Base-by-base conservation (phyloP, 2,329 filamentous ascomycete species). In the Cordyceps tenuipes region DNA sequence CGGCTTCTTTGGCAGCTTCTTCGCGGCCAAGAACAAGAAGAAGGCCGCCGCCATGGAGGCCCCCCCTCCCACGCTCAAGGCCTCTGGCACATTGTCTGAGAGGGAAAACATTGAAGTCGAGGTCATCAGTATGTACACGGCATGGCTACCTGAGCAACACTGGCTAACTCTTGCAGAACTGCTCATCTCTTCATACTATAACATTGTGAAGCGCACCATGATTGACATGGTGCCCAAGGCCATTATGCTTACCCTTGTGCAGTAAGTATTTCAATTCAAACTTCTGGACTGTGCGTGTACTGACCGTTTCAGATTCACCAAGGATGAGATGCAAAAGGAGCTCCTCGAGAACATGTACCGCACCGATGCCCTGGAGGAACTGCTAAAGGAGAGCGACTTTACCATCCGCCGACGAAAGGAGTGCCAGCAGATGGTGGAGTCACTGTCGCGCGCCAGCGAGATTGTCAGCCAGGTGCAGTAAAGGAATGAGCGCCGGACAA, bases 211-310 rank as follows among this genome's bases (percentile, higher is more conserved):
- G 79, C 84, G 94, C 67, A 99, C 95, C 63, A 95, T 99, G 91
- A 97, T 97, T 66, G 94, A 99, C 71, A 99, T 99, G 94, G 94
- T 99, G 6, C 94, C 94, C 66, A 99, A 99, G 79, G 94, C 94
- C 46, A 95, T 99, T 72, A 99, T 99, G 94, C 83, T 97, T 66
- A 97, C 84, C 68, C 88, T 99, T 50, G 94, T 99, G 56, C 87
- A 93, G 89, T 96, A 85, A 73, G 91, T 23, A 41, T 7, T n/a
- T 13, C 19, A 3, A 29, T 3, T 15, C n/a, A 19, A 26, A 9
- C 0, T 4, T 15, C 13, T 5, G 12, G 7, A 8, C 19, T 23
- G 5, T 8, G n/a, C n/a, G 6, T 8, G n/a, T 58, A 52, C 68
- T 57, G 46, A 58, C 13, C 9, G 2, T 23, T 13, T 8, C 66